Evolutionary conservation across 2,329 filamentous ascomycete genomes (phyloP), one percentile per base, ranked within the genome.

Genomic region (Ilyonectria mors-panacis): DNA sequence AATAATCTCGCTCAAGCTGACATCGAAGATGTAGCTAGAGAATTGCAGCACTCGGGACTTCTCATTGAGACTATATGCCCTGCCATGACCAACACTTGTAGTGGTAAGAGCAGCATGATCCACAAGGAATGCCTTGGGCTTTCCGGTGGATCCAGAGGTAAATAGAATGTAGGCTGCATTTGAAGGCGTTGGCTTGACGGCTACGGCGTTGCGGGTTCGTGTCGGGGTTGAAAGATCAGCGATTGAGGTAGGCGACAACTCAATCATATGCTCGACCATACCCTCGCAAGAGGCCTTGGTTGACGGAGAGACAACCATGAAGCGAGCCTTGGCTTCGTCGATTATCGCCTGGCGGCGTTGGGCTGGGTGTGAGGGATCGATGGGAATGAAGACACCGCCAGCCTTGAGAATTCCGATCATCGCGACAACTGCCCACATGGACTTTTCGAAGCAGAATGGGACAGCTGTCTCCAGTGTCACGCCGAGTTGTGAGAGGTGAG

Each of bases 101-200:
- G 63, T 37, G 6, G 55, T 37, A 2, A 60, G 28, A 21, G 51
- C 59, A 8, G 33, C 19, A 13, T 70, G 69, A n/a, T 44, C 42
- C 15, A 78, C 59, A 30, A 86, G 80, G 23, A 87, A 84, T 23
- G 85, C 86, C 75, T 89, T 89, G 0, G 87, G 87, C 23, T 79
- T 80, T 13, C 87, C 87, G 0, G 87, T 88, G 35, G 83, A 87
- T 30, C 87, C 87, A 3, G 86, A 88, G 6, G 87, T 89, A 73
- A 88, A 88, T 70, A 87, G 84, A 66, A 86, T 84, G 51, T 78
- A 78, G 1, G 59, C 54, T 2, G 53, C 37, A 45, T 55, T 21
- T 2, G 42, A 51, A 8, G 63, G 53, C 8, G 17, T 37, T 5
- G 44, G 39, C 10, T 37, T 48, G n/a, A 17, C 30, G 12, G n/a